Base-by-base conservation (phyloP, 2,329 filamentous ascomycete genomes). In the Botrytis fragariae region DNA sequence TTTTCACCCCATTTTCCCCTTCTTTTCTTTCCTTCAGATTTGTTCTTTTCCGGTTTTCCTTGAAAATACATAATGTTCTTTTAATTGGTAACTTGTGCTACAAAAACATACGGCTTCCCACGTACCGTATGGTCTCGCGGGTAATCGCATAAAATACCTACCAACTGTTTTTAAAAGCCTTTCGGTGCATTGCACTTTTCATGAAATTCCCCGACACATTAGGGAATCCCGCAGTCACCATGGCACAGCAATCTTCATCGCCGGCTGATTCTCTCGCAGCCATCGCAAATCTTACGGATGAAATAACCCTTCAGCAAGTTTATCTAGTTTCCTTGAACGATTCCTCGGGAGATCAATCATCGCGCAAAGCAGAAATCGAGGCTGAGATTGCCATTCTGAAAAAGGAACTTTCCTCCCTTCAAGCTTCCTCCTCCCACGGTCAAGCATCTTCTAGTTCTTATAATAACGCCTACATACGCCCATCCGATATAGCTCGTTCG, bases 321-420 rank as follows among this genome's bases (percentile, higher is more conserved):
- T 81, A 87, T 32, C 79, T 87, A 4, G 75, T 78, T 12, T 86
- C 85, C 2, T 81, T 87, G n/a, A 76, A 78, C 57, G 75, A 80
- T 63, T 74, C 79, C 3, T 68, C 78, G 20, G 72, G 80, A 16
- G 71, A 72, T 48, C 65, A 57, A 39, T 42, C 65, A 32, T 32
- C n/a, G 32, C 77, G 79, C 42, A 68, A 25, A 68, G 32, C 25
- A 25, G 37, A 60, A 59, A 45, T 45, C 18, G 51, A 45, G 39
- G 51, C 62, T 25, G 62, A 60, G 32, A 60, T 60, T 44, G 20
- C 20, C 62, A 39, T 22, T 35, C 37, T 68, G 48, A 6, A 12
- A 61, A 29, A 48, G 8, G 6, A 60, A 32, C 44, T 60, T 25
- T 68, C 29, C 51, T 39, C 16, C 29, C 44, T n/a, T 37, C 48